These are phyloP conservation scores for Zymoseptoria crescenta DNA, from an alignment of 2,329 filamentous ascomycete species.

Conservation along the genomic window DNA sequence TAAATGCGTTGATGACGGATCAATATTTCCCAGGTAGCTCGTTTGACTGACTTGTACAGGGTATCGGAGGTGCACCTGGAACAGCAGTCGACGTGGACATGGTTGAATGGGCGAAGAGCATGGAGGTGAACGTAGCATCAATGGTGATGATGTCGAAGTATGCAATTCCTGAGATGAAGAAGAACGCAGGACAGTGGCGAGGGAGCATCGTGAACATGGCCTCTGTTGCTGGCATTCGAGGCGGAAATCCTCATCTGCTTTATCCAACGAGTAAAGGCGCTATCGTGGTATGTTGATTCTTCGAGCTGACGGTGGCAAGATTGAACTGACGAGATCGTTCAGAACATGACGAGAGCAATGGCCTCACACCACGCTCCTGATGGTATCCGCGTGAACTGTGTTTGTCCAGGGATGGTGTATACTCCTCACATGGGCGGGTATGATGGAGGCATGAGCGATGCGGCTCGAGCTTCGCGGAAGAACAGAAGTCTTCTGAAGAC, in stretches of 20 bases:
- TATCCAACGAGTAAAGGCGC: slow-evolving; percentile 50
- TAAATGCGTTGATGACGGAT: no score
- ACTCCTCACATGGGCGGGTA: slow-evolving; percentile 47
- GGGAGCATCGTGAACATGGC: slow-evolving; percentile 56
- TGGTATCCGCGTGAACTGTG: slow-evolving; percentile 48
- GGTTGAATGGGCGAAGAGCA: slow-evolving; percentile 47
- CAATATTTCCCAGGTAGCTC: background rate
- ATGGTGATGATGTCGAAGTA: slow-evolving; percentile 54
- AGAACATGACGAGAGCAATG: slow-evolving; percentile 50
- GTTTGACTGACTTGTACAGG: slow-evolving; percentile 23
- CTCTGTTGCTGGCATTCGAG: slow-evolving; percentile 51
- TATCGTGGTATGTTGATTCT: slow-evolving; percentile 33
- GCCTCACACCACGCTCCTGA: slow-evolving; percentile 46
- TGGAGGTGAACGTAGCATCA: slow-evolving; percentile 56
- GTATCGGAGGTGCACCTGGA: slow-evolving; percentile 51
- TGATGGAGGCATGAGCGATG: slow-evolving; percentile 42
- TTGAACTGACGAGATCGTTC: background rate
- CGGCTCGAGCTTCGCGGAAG: slow-evolving; percentile 42
- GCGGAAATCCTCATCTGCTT: slow-evolving; percentile 46
- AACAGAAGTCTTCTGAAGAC: slow-evolving; percentile 45
- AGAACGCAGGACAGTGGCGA: slow-evolving; percentile 42
- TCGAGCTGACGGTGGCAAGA: background rate
- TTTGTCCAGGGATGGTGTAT: slow-evolving; percentile 48
- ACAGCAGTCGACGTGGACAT: slow-evolving; percentile 56
- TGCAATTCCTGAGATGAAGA: slow-evolving; percentile 52